These are phyloP conservation scores for Ophiocordyceps robertsii DNA, from an alignment of 2,329 filamentous ascomycete genomes.

Conservation along the genomic window DNA sequence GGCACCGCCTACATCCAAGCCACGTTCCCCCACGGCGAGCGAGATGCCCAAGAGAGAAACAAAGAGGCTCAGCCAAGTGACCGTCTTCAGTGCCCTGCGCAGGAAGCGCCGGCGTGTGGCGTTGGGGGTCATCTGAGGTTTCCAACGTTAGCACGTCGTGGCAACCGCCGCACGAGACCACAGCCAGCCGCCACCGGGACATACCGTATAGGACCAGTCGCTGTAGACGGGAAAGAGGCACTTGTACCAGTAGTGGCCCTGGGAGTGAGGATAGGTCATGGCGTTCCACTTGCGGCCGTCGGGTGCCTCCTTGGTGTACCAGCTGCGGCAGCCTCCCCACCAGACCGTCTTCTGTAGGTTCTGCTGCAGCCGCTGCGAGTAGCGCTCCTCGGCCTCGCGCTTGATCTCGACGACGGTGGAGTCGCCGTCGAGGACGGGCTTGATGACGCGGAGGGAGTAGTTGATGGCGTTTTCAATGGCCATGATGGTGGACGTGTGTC, in stretches of 20 bases:
- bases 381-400: slow-evolving; percentile 18
- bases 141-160: background rate
- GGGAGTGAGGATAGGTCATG: slow-evolving; percentile 21
- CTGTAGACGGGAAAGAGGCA: slow-evolving; percentile 20
- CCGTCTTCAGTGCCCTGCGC: background rate
- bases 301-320: slow-evolving; percentile 17
- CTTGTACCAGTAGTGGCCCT: slow-evolving; percentile 20
- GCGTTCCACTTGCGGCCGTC: slow-evolving; percentile 18
- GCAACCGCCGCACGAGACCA: background rate
- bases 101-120: background rate
- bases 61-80: slow-evolving; percentile 1
- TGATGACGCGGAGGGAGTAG: slow-evolving; percentile 44
- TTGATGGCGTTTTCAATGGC: slow-evolving; percentile 48
- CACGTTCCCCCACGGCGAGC: background rate
- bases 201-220: slow-evolving; percentile 19
- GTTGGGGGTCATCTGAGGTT: background rate
- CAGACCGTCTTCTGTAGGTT: slow-evolving; percentile 20
- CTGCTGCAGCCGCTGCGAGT: slow-evolving; percentile 17
- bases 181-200: too few species aligned
- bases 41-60: background rate
- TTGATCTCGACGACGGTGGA: slow-evolving; percentile 18
- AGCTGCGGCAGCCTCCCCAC: slow-evolving; percentile 20
- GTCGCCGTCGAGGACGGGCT: slow-evolving; percentile 24
- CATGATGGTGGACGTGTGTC: slow-evolving; percentile 46
- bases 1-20: background rate